Evolutionary conservation across 768 basidiomycete genomes (phyloP).

Genomic region (Serpula lacrymans): DNA sequence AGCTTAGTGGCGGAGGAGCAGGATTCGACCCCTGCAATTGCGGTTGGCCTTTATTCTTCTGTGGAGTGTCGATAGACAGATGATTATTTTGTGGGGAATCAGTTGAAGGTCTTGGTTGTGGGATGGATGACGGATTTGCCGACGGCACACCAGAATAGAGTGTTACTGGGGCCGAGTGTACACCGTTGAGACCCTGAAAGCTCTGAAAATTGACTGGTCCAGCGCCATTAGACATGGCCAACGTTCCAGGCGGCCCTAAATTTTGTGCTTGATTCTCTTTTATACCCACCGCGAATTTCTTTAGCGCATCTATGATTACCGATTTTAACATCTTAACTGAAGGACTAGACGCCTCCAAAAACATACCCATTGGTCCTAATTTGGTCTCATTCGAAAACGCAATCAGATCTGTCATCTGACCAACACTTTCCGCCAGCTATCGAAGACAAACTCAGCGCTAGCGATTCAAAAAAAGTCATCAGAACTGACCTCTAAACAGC

Average conservation of each 20-base stretch:
- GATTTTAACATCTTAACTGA: not conserved
- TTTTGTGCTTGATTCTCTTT: constrained; percentile 5
- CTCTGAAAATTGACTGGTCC: constrained; percentile 20
- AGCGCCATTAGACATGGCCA: constrained; percentile 10
- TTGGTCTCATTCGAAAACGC: constrained; percentile 50
- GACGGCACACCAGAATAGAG: constrained; percentile 43
- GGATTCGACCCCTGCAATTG: constrained; percentile 32
- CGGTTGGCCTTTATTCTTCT: constrained; percentile 60
- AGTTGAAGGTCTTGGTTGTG: constrained; percentile 38
- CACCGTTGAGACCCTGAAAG: constrained; percentile 15
- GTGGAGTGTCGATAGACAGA: constrained; percentile 50
- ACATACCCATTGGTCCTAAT: constrained; percentile 67
- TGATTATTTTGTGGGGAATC: constrained; percentile 50
- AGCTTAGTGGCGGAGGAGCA: constrained; percentile 37
- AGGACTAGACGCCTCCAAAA: too few relatives aligned
- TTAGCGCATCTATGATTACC: constrained; percentile 39
- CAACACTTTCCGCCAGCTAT: constrained; percentile 78
- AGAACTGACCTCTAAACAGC: constrained; percentile 70
- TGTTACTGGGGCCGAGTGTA: constrained; percentile 33
- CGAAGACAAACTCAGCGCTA: constrained; percentile 8
- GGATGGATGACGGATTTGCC: constrained; percentile 40
- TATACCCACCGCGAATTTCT: constrained; percentile 10
- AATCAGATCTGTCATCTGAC: constrained; percentile 77
- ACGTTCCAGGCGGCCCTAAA: too few relatives aligned
- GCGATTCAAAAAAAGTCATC: not conserved